Evolutionary conservation across 2,329 filamentous ascomycete species (phyloP).

Genomic region (Neonectria hederae): DNA sequence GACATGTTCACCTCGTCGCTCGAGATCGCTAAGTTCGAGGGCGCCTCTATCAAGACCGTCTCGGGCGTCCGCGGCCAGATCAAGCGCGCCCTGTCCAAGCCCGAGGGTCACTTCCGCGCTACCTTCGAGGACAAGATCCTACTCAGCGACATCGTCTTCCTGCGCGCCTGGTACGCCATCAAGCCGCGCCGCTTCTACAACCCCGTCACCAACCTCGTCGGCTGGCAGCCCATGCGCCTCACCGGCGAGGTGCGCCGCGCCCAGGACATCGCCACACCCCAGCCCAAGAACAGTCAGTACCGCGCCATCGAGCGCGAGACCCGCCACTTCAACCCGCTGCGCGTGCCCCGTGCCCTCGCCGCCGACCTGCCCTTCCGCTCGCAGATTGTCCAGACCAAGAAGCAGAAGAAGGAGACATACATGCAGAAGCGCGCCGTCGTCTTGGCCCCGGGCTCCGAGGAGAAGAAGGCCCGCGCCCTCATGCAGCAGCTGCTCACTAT

Average conservation of each 20-base stretch:
- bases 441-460: constrained; percentile 79
- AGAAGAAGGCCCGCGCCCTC: constrained; percentile 86
- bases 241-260: constrained; percentile 90
- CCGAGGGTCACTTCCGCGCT: constrained; percentile 94
- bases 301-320: constrained; percentile 71
- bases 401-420: constrained; percentile 84
- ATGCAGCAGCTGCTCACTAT: constrained; percentile 94
- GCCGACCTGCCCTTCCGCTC: constrained; percentile 91
- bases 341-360: constrained; percentile 81
- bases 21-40: constrained; percentile 98
- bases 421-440: constrained; percentile 96
- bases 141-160: constrained; percentile 94
- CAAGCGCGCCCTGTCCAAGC: constrained; percentile 92
- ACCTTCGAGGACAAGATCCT: constrained; percentile 99
- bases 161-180: constrained; percentile 96
- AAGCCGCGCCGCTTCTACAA: constrained; percentile 98
- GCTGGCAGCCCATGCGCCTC: constrained; percentile 93
- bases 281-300: constrained; percentile 87
- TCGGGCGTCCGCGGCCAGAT: constrained; percentile 96
- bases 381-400: constrained; percentile 84
- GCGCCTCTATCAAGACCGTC: constrained; percentile 93
- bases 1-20: constrained; percentile 96
- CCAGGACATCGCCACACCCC: constrained; percentile 78
- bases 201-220: constrained; percentile 90
- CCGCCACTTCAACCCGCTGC: constrained; percentile 81